Base-by-base conservation (phyloP, 1,284 basidiomycete genomes). In the Neotropicomus parvogracilis region DNA sequence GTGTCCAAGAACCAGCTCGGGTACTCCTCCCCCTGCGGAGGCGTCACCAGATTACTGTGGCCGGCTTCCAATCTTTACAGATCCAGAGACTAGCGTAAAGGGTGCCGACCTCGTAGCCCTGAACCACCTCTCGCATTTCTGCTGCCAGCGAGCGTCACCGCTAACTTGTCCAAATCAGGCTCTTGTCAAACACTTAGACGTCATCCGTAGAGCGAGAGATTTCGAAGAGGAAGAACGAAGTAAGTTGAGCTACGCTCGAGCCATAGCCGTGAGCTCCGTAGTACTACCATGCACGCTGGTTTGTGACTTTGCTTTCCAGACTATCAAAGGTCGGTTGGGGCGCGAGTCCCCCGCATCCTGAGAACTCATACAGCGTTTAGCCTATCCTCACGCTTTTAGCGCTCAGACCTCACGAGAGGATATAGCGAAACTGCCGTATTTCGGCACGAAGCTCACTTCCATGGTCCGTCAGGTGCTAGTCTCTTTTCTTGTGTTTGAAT, bases 151-250 rank as follows among this genome's bases (percentile, higher is more conserved):
- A 24, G 70, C 78, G 0, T 81, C 80, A 2, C 84, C 83, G 0
- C 68, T 90, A 31, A 60, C 75, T 4, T 89, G 83, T 57, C 73
- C 73, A 0, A 90, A 90, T 55, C 82, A 88, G 59, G 66, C 55
- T 0, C 71, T 89, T 4, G 74, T 73, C 3, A 54, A 67, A 6
- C 75, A 82, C 53, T 63, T 90, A 12, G 75, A 75, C n/a, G 65
- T 83, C n/a, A 73, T 89, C 35, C 73, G 75, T 20, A 74, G 70
- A 32, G 71, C 74, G 20, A 71, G 87, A 39, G 70, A 77, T 35
- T 64, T 87, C 4, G 87, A 89, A 59, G 80, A 83, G 6, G 76
- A 85, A 48, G 71, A 73, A 10, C 69, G 78, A 28, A 87, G 83
- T 57, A 79, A 80, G 39, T 64, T 89, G 41, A 81, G 79, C 54